Evolutionary conservation across 345 rosid species (phyloP).

Genomic region (Hibiscus trionum): DNA sequence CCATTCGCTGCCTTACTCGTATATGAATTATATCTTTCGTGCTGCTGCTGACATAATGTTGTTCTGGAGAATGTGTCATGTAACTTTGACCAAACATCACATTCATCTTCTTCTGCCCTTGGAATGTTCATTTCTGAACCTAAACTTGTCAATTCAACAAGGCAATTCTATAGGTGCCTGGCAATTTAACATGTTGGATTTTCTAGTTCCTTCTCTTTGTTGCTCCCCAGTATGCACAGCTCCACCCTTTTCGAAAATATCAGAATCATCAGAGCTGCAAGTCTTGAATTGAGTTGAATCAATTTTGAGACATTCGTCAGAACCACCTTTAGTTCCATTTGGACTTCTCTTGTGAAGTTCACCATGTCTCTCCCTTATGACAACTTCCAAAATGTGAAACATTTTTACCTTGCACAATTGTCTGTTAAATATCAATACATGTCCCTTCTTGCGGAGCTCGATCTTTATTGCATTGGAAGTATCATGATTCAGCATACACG

Average conservation of each 20-base stretch:
- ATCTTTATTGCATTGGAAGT: conserved; percentile 57
- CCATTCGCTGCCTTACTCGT: conserved; percentile 28
- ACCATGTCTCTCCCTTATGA: conserved; percentile 38
- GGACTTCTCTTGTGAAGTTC: conserved; percentile 33
- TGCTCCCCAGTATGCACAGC: too few species aligned
- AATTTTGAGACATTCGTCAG: conserved; percentile 58
- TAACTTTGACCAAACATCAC: conserved; percentile 7
- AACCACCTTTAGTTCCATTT: conserved; percentile 25
- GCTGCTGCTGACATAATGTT: conserved; percentile 14
- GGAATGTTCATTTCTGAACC: conserved; percentile 20
- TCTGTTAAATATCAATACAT: conserved; percentile 65
- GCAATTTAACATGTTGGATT: conserved; percentile 11
- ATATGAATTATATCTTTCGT: conserved; percentile 26
- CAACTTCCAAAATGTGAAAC: conserved; percentile 72
- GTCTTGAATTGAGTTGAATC: conserved; percentile 48
- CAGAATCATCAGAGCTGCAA: conserved; percentile 63
- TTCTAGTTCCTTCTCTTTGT: conserved; percentile 12
- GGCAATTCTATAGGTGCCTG: conserved; percentile 25
- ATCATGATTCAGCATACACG: conserved; percentile 85
- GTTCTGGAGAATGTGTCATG: conserved; percentile 16
- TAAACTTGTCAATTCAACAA: conserved; percentile 26
- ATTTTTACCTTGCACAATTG: conserved; percentile 87
- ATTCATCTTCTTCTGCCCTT: conserved; percentile 18
- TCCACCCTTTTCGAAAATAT: background rate
- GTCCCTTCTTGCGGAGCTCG: conserved; percentile 73